phyloP scores from a whole-genome alignment of 2,329 filamentous ascomycete genomes.

The Chrysoporthe puriensis region DNA sequence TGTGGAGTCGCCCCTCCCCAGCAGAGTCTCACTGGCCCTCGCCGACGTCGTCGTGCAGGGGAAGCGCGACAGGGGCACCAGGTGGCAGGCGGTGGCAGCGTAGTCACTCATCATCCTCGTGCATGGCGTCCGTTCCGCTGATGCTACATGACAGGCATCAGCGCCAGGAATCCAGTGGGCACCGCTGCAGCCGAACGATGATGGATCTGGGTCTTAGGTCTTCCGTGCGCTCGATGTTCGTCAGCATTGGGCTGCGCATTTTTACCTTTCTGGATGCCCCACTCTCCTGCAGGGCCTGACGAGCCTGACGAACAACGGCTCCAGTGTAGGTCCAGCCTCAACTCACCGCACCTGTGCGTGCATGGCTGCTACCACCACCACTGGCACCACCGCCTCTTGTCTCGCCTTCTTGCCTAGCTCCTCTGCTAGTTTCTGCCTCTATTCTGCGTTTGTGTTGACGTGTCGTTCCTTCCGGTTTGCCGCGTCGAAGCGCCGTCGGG shows the following conservation, averaged over 20 bases:
- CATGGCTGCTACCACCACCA: conserved; percentile 8
- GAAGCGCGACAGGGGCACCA: conserved; percentile 8
- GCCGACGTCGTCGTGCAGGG: conserved; percentile 27
- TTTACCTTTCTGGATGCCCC: conserved; percentile 27
- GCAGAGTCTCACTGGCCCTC: conserved; percentile 15
- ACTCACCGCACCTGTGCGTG: conserved; percentile 28
- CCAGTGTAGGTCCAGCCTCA: conserved; percentile 26
- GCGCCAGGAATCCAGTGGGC: conserved; percentile 21
- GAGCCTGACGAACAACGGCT: conserved; percentile 6
- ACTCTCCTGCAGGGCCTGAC: conserved; percentile 26
- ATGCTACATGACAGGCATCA: conserved; percentile 19
- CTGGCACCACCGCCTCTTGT: conserved; percentile 24
- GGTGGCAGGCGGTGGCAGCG: conserved; percentile 6
- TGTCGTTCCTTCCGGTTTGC: conserved; percentile 29
- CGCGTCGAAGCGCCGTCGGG: conserved; percentile 22
- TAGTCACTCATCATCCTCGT: conserved; percentile 14
- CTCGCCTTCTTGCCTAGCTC: conserved; percentile 15
- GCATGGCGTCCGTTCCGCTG: conserved; percentile 18
- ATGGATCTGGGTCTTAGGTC: conserved; percentile 22
- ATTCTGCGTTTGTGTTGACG: conserved; percentile 25
- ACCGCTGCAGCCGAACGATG: conserved; percentile 25
- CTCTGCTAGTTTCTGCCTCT: conserved; percentile 20
- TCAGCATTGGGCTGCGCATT: conserved; percentile 21
- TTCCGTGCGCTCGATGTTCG: conserved; percentile 21
- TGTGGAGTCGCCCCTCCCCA: conserved; percentile 8